phyloP scores from a whole-genome alignment of 2,329 filamentous ascomycete species.

The Penicillium polonicum region DNA sequence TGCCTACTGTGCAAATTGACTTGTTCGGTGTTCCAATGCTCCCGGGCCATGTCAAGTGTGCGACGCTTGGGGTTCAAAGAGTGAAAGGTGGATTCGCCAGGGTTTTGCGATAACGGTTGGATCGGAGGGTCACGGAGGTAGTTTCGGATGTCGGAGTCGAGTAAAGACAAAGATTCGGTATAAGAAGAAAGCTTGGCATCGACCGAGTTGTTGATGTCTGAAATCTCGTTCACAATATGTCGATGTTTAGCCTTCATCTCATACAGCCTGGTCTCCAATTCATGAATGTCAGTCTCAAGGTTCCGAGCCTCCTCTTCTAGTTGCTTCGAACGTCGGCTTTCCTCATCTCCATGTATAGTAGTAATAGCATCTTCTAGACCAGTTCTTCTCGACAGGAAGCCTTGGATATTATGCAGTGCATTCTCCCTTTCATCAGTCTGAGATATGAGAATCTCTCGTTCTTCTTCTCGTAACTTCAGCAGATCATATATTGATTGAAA shows the following conservation, averaged over 20 bases:
- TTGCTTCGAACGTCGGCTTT: conserved; percentile 44
- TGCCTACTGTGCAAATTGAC: conserved; percentile 46
- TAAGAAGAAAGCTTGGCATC: conserved; percentile 61
- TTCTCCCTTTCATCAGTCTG: conserved; percentile 47
- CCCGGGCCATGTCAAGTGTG: conserved; percentile 60
- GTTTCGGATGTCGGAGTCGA: conserved; percentile 54
- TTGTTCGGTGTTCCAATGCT: conserved; percentile 56
- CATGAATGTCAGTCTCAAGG: conserved; percentile 57
- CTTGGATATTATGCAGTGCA: conserved; percentile 52
- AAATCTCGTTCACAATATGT: conserved; percentile 53
- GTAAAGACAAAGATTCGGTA: conserved; percentile 53
- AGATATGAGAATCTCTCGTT: conserved; percentile 51
- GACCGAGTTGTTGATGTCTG: conserved; percentile 55
- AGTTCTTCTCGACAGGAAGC: conserved; percentile 50
- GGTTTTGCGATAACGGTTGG: conserved; percentile 34
- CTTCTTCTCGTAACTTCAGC: conserved; percentile 56
- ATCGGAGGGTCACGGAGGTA: conserved; percentile 53
- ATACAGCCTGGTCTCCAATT: conserved; percentile 56
- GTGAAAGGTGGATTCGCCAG: conserved; percentile 46
- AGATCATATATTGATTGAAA: conserved; percentile 57
- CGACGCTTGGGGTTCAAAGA: conserved; percentile 56
- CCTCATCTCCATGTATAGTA: conserved; percentile 48
- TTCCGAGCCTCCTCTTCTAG: conserved; percentile 52
- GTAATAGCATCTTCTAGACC: conserved; percentile 53
- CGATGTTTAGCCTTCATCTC: conserved; percentile 57